phyloP scores from a whole-genome alignment of 371 early-diverging fungal species.

The Capniomyces stellatus region DNA sequence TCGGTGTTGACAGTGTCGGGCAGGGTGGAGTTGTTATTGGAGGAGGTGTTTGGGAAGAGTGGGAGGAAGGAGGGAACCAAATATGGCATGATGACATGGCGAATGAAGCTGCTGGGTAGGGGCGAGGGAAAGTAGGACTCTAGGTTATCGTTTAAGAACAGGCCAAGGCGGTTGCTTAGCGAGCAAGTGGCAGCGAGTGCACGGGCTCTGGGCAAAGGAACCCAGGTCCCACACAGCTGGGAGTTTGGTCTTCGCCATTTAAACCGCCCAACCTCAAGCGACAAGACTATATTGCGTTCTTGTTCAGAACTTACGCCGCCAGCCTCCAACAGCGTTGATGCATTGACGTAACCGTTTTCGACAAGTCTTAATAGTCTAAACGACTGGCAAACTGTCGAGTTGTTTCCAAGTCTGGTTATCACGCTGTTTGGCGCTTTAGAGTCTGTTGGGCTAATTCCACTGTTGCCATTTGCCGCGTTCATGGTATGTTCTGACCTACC shows the following conservation, averaged over 20 bases:
- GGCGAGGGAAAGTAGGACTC: constrained; percentile 53
- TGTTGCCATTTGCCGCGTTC: too few species aligned
- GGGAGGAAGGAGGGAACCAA: not conserved
- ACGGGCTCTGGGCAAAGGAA: constrained; percentile 67
- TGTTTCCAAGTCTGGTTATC: too few species aligned
- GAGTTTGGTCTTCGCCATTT: constrained; percentile 53
- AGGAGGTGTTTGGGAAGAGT: too few species aligned
- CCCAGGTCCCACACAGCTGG: constrained; percentile 72
- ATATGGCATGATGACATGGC: constrained; percentile 21
- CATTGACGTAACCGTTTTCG: constrained; percentile 69
- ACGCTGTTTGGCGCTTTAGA: too few species aligned
- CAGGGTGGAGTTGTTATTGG: too few species aligned
- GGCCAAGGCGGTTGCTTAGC: constrained; percentile 50
- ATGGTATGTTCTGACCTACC: too few species aligned
- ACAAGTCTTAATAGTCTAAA: constrained; percentile 51
- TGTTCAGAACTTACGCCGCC: constrained; percentile 74
- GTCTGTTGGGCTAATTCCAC: too few species aligned
- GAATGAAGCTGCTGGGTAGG: constrained; percentile 30
- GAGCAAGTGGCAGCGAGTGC: constrained; percentile 70
- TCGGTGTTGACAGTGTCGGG: too few species aligned
- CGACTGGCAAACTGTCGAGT: constrained; percentile 18
- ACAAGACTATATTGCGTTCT: constrained; percentile 69
- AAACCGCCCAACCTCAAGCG: constrained; percentile 63
- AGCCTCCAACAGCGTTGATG: constrained; percentile 58
- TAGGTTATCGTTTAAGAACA: constrained; percentile 56